Percentiles rank a stretch among this genome's conserved stretches.
phyloP scores from a whole-genome alignment of 306 rosid genomes.

The Trifolium fragiferum region DNA sequence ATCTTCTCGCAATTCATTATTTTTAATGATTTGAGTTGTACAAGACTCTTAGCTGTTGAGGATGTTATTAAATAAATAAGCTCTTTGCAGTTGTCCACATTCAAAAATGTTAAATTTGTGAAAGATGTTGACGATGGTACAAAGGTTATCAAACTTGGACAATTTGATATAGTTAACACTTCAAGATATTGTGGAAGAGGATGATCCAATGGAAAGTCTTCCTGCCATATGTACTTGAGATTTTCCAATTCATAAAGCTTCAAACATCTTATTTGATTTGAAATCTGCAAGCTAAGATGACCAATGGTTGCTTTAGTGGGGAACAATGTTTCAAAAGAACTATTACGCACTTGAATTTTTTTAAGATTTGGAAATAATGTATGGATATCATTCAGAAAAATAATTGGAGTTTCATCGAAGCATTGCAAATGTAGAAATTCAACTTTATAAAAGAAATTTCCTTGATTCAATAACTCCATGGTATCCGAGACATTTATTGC shows the following conservation, averaged over 20 bases:
- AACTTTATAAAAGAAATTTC: neutral
- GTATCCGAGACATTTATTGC: slow-evolving; percentile 3
- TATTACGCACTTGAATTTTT: neutral
- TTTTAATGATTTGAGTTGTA: neutral
- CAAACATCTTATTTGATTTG: neutral
- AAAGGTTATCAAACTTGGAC: slow-evolving; percentile 7
- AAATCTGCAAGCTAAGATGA: neutral
- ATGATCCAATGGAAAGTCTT: neutral
- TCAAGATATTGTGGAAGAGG: neutral
- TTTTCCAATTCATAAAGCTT: neutral
- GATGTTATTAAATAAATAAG: slow-evolving; percentile 4
- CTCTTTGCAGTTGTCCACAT: neutral
- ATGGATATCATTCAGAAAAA: neutral
- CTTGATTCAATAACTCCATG: neutral
- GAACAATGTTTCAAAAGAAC: slow-evolving; percentile 2
- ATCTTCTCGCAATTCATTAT: neutral
- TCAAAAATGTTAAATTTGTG: neutral
- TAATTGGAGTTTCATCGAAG: neutral
- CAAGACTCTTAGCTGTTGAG: slow-evolving; percentile 5
- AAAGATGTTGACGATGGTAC: neutral
- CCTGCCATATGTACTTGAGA: neutral
- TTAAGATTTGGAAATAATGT: neutral
- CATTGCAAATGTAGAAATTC: neutral
- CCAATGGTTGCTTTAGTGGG: neutral
- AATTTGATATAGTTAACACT: fast-evolving